phyloP scores from a whole-genome alignment of 345 rosid species.

The Carallia pectinifolia region DNA sequence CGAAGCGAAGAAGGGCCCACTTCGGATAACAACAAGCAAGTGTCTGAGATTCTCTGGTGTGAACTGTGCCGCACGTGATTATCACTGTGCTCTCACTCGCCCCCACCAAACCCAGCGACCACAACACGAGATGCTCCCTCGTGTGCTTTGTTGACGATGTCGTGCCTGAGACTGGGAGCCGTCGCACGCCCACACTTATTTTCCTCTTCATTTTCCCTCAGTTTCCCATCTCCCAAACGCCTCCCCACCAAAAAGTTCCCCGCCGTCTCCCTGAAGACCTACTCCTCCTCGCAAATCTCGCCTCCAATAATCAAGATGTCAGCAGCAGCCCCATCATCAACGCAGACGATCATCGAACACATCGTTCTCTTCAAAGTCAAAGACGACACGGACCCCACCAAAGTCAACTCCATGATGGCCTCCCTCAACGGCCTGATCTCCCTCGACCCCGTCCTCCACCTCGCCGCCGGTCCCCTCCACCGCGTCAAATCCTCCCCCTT shows the following conservation, averaged over 20 bases:
- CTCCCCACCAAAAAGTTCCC: conserved; percentile 2
- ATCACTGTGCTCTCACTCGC: too few relatives aligned
- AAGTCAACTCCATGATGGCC: conserved; percentile 50
- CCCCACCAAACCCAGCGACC: too few relatives aligned
- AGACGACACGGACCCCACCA: conserved; percentile 38
- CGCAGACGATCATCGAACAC: conserved; percentile 49
- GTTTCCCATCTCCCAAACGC: conserved; percentile 23
- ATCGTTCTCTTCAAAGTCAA: conserved; percentile 81
- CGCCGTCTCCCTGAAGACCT: conserved; percentile 16
- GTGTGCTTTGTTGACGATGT: conserved; percentile 15
- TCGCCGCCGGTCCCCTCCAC: conserved; percentile 56
- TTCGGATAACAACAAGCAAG: too few relatives aligned
- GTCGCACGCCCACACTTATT: conserved; percentile 13
- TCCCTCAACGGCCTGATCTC: conserved; percentile 53
- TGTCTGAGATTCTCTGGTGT: too few relatives aligned
- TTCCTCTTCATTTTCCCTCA: conserved; percentile 19
- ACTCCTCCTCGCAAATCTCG: background rate
- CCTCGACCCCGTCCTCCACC: conserved; percentile 59
- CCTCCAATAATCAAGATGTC: conserved; percentile 27
- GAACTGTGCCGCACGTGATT: too few relatives aligned
- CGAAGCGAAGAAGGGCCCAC: too few relatives aligned
- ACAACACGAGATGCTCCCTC: background rate
- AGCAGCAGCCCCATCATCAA: conserved; percentile 1
- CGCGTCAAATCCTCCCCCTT: conserved; percentile 41
- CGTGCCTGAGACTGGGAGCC: conserved; percentile 15